Base-by-base conservation (phyloP, 352 stramenopile species). In the Pythium brassicae region DNA sequence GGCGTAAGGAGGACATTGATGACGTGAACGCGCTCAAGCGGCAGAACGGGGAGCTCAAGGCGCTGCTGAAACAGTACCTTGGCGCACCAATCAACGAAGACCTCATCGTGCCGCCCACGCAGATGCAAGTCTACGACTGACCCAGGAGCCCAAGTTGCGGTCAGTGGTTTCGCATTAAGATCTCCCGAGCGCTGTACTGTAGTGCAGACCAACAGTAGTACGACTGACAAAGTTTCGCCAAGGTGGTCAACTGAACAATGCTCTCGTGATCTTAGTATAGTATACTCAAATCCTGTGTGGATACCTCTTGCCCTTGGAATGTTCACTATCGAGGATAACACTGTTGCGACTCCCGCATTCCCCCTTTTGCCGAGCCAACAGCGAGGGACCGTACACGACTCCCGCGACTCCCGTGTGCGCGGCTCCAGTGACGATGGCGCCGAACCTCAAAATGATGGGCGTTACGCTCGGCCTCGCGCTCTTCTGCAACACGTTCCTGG, bases 11-110 rank as follows among this genome's bases (percentile, higher is more conserved):
- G 19, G 67, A 85, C 19, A 89, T 97, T 43, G 69, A 93, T 45
- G 76, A 95, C 27, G 83, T 97, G 14, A 75, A 65, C 6, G 61
- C 50, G 27, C 82, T 98, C 40, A 81, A 90, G 50, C 53, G 61
- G 34, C 86, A 97, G 61, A 98, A 98, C 57, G 59, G 64, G 14
- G 77, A 97, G 69, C 84, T 97, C 55, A 97, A 97, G 69, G 75
- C 68, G 25, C 62, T 97, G 23, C 70, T 97, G 32, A 93, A 95
- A 51, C 83, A 97, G 50, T 97, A 97, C 56, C 63, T 97, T 12
- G 80, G 77, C 22, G 82, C 81, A 4, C 63, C 79, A 11, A 89
- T 94, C 59, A 92, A 94, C 63, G 81, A 89, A 42, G 79, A 92
- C 53, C 73, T 95, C 47, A 72, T 92, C 23, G 74, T 95, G n/a